Evolutionary conservation across 2,329 filamentous ascomycete species (phyloP), one percentile per base, ranked within the genome.

Genomic region (Gnomoniopsis smithogilvyi): DNA sequence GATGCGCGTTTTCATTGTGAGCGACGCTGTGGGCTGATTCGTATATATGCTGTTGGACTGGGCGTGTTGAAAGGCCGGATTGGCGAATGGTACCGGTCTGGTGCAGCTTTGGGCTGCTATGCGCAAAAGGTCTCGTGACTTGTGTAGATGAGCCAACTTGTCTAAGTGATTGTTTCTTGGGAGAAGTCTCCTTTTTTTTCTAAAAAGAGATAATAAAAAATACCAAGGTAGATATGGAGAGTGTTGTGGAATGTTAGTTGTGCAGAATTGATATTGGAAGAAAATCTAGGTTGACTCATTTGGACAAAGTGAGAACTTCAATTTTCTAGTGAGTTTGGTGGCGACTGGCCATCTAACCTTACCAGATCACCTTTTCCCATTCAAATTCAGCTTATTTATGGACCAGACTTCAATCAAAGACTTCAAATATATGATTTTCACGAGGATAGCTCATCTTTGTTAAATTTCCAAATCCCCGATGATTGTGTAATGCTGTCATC

Each of bases 1-100:
- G 45, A 68, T 67, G 26, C 66, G 62, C 14, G 68, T 69, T 51
- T 68, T 64, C 65, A 69, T 69, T 33, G 49, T 62, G 55, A 33
- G 4, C 19, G 34, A 12, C 21, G 21, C 14, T 34, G 55, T 56
- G 22, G 36, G 52, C 36, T 19, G 8, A 6, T 19, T 22, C 10
- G 30, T 22, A 41, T 52, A 55, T 21, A 43, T 54, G 48, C 11
- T 24, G 26, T 48, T 43, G 47, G 15, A 49, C 33, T 64, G 47
- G 45, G 38, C 26, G n/a, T 56, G 36, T 14, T 46, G 46, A 34
- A 49, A 34, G 19, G 46, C 36, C 21, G 43, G 54, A 51, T 36
- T 51, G 52, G 43, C 49, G 52, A 47, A 61, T 59, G 59, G 54
- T 43, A 43, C n/a, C 19, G 49, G 17, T n/a, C n/a, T 49, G 11